Conservation (phyloP, 768 basidiomycete species). For the Lactarius deliciosus region DNA sequence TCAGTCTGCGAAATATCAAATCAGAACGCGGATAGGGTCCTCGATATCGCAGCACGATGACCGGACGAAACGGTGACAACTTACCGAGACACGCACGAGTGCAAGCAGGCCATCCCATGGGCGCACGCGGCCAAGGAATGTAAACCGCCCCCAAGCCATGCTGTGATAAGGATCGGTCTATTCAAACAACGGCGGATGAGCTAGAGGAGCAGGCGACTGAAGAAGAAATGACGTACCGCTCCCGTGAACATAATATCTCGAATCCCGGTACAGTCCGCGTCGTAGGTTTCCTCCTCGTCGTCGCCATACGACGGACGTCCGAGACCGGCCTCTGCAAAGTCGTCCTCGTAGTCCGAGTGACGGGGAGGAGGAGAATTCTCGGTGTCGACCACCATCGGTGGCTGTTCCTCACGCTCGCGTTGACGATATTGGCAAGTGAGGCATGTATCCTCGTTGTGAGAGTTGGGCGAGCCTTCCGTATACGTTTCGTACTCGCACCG, state of each 20-base stretch:
- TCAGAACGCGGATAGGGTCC: not conserved
- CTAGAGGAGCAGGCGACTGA: not conserved
- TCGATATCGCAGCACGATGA: not conserved
- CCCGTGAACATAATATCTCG: conserved; percentile 63
- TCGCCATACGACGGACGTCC: conserved; percentile 33
- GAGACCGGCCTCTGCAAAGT: conserved; percentile 31
- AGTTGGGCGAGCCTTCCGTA: conserved; percentile 38
- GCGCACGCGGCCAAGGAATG: conserved; percentile 40
- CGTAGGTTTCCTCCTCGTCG: conserved; percentile 31
- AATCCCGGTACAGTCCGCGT: conserved; percentile 50
- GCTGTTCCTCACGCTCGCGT: conserved; percentile 12
- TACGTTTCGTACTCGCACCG: conserved; percentile 41
- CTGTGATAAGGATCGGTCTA: conserved; percentile 49
- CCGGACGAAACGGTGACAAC: conserved; percentile 12
- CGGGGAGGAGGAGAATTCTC: not conserved
- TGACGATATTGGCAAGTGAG: conserved; percentile 25
- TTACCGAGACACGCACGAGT: conserved; percentile 36
- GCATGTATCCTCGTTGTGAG: conserved; percentile 46
- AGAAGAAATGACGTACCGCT: conserved; percentile 41
- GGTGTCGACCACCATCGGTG: conserved; percentile 5
- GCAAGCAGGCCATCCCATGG: conserved; percentile 42
- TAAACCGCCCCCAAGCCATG: conserved; percentile 39
- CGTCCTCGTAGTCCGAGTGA: conserved; percentile 30
- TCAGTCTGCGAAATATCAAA: conserved; percentile 19
- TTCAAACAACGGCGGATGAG: conserved; percentile 1